Conservation (phyloP, 257 asterid genomes). For the Salvia splendens region DNA sequence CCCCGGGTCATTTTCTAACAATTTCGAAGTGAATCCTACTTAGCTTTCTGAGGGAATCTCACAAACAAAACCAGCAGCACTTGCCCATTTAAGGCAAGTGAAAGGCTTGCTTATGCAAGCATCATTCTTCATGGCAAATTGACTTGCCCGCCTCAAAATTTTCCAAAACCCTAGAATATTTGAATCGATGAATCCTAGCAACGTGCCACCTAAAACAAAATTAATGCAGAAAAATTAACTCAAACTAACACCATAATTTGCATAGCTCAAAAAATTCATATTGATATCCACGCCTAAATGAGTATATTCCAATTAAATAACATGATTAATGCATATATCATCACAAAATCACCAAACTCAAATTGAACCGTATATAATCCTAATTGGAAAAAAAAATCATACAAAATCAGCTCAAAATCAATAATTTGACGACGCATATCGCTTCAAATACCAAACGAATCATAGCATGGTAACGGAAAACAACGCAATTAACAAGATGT, state of each 20-base stretch:
- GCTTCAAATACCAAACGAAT: conserved; percentile 25
- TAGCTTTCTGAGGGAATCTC: conserved; percentile 13
- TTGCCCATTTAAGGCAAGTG: conserved; percentile 45
- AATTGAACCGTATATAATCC: neutral
- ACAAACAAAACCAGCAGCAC: conserved; percentile 38
- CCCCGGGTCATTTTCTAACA: conserved; percentile 61
- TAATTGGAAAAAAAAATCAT: too few species aligned
- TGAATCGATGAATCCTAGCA: conserved; percentile 29
- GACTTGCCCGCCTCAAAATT: conserved; percentile 32
- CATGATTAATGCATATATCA: conserved; percentile 10
- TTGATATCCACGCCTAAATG: neutral
- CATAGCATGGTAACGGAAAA: neutral
- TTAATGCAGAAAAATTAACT: neutral
- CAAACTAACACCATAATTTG: conserved; percentile 20
- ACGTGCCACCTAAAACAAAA: conserved; percentile 42
- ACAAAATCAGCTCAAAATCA: conserved; percentile 22
- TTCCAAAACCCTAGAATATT: conserved; percentile 21
- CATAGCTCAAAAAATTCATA: too few species aligned
- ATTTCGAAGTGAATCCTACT: neutral
- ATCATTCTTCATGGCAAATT: conserved; percentile 33
- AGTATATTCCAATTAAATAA: conserved; percentile 4
- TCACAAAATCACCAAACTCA: conserved; percentile 11
- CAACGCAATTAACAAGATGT: conserved; percentile 12
- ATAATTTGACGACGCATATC: conserved; percentile 4
- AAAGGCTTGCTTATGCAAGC: conserved; percentile 35